phyloP scores from a whole-genome alignment of 2,329 filamentous ascomycete species.

The Aspergillus luchuensis region DNA sequence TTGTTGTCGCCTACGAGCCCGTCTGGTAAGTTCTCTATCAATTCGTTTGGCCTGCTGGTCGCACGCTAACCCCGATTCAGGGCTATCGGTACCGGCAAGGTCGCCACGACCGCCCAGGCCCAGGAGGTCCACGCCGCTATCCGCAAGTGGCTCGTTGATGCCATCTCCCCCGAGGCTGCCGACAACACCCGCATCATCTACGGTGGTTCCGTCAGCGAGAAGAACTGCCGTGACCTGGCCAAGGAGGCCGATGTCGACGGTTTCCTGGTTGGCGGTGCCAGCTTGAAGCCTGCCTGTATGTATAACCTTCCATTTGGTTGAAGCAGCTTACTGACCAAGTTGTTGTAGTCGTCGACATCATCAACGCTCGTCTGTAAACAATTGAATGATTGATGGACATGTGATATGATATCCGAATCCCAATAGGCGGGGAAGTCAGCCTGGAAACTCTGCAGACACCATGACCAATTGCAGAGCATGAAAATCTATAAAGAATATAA shows the following conservation, averaged over 20 bases:
- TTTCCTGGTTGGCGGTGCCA: constrained; percentile 94
- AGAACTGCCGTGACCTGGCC: constrained; percentile 93
- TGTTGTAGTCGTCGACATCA: constrained; percentile 63
- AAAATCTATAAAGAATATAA: background rate
- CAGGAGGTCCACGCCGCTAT: constrained; percentile 94
- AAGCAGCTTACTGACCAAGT: no score
- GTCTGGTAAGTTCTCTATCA: constrained; percentile 72
- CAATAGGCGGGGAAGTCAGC: background rate
- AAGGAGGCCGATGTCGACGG: constrained; percentile 96
- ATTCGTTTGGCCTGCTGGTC: background rate
- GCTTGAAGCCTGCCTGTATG: constrained; percentile 93
- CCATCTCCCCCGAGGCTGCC: constrained; percentile 74
- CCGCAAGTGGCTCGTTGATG: constrained; percentile 77
- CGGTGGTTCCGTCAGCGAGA: constrained; percentile 93
- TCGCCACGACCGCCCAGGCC: constrained; percentile 83
- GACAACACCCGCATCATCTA: constrained; percentile 94
- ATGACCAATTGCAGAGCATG: background rate
- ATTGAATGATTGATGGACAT: constrained; percentile 9
- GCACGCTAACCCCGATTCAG: constrained; percentile 32
- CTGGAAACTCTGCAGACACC: background rate
- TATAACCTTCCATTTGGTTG: constrained; percentile 4
- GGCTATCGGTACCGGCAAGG: constrained; percentile 87
- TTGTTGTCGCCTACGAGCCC: constrained; percentile 97
- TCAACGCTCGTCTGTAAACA: constrained; percentile 61
- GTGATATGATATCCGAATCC: constrained; percentile 11